Base-by-base conservation (phyloP, 306 rosid species). In the Chamaecrista fasciculata region DNA sequence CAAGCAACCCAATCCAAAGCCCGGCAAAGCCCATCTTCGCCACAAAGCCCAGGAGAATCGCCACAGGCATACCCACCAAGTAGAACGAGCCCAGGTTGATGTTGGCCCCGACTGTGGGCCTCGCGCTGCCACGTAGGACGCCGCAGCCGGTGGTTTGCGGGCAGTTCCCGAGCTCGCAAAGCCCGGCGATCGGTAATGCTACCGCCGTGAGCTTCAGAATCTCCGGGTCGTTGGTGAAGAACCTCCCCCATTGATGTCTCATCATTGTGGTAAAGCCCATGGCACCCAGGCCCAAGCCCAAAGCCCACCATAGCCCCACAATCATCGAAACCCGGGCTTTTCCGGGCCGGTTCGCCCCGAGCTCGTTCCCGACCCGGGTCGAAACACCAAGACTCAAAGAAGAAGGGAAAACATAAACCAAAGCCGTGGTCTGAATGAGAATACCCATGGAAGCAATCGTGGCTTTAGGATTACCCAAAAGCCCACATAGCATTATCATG, bases 101-200 rank as follows among this genome's bases (percentile, higher is more conserved):
- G 62, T 91, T 91, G 0, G 99, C 99, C 5, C 96, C 99, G 8
- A 81, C 24, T 2, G 86, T 81, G 5, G 99, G 99, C 61, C 97
- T 79, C 0, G 99, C 99, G 36, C 87, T 85, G 3, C 99, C 99
- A 25, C 99, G 77, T 3, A 95, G 52, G 4, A 95, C 96, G 2
- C 99, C 99, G 26, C 99, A 95, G 0, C 95, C 97, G 0, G 96
- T 87, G 9, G 99, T 95, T 23, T 95, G 99, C 0, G 99, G 99
- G 71, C 99, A 95, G 76, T 95, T 95, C 0, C 99, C 99, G 1
- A 95, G 92, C 88, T 95, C 99, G 10, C 99, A 95, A 0, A 95
- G 82, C 6, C 97, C 99, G 2, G 74, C 82, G 8, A 95, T 84
- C 0, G 99, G 99, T 79, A 95, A 73, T 40, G 89, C 99, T 3